These are phyloP conservation scores for Melastoma malabathricum DNA, from an alignment of 345 rosid species.

Conservation along the genomic window DNA sequence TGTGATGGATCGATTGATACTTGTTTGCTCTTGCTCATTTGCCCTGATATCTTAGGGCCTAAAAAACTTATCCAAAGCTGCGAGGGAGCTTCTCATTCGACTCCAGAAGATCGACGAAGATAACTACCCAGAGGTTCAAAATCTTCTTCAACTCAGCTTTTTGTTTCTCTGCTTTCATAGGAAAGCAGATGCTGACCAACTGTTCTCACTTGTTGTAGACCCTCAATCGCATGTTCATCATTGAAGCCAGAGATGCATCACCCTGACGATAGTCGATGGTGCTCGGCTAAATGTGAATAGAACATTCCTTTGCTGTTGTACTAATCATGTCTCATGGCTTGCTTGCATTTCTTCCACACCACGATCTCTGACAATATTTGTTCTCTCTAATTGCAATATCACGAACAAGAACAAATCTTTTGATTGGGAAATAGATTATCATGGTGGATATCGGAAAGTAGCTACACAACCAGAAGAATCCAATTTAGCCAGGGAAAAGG, in stretches of 20 bases:
- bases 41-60: constrained; percentile 47
- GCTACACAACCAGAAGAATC: constrained; percentile 5
- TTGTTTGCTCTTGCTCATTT: background rate
- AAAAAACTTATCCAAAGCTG: constrained; percentile 65
- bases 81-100: constrained; percentile 62
- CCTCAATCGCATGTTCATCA: constrained; percentile 84
- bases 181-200: constrained; percentile 1
- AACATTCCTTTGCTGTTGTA: no score
- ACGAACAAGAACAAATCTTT: no score
- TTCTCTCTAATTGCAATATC: no score
- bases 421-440: no score
- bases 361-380: no score
- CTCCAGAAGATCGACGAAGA: constrained; percentile 74
- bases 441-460: constrained; percentile 8
- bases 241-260: constrained; percentile 12
- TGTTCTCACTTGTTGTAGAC: constrained; percentile 30
- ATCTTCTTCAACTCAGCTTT: background rate
- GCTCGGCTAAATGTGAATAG: no score
- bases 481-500: constrained; percentile 10
- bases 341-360: no score
- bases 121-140: constrained; percentile 76
- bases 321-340: no score
- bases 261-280: no score
- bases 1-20: background rate
- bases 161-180: background rate